Conservation (phyloP, 2,329 filamentous ascomycete genomes). For the Diaporthe australafricana region DNA sequence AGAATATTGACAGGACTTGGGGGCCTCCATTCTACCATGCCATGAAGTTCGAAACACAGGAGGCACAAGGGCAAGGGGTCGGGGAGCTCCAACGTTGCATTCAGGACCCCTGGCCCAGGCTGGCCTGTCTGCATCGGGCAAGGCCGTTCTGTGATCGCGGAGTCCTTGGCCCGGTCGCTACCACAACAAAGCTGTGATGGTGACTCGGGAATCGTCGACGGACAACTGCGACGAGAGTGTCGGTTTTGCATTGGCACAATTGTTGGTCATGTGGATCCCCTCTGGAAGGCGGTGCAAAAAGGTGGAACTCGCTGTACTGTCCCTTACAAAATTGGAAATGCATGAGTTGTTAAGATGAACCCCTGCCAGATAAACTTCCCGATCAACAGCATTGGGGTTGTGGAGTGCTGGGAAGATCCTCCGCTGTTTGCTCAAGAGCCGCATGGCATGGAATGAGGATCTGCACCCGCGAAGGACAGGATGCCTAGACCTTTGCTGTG, state of each 20-base stretch:
- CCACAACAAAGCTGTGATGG: neutral
- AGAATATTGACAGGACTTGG: constrained; percentile 15
- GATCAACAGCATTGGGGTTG: constrained; percentile 22
- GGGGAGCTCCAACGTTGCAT: constrained; percentile 10
- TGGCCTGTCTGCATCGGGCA: neutral
- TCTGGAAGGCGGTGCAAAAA: neutral
- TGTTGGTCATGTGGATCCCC: neutral
- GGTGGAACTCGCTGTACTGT: neutral
- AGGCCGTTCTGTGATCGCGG: neutral
- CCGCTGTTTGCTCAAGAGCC: constrained; percentile 4
- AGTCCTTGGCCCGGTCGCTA: neutral
- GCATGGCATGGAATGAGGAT: constrained; percentile 26
- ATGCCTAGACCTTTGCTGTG: neutral
- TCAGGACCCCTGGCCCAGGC: neutral
- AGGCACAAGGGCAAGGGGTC: constrained; percentile 15
- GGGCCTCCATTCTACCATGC: constrained; percentile 3
- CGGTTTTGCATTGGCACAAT: neutral
- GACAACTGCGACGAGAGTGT: neutral
- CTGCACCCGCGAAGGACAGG: neutral
- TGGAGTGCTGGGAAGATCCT: constrained; percentile 22
- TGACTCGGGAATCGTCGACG: neutral
- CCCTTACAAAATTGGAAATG: neutral
- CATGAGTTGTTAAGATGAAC: constrained; percentile 17
- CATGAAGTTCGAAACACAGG: constrained; percentile 11
- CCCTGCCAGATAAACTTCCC: constrained; percentile 19